Evolutionary conservation across 179 eudicot species (phyloP).

Genomic region (Drosera spatulata): DNA sequence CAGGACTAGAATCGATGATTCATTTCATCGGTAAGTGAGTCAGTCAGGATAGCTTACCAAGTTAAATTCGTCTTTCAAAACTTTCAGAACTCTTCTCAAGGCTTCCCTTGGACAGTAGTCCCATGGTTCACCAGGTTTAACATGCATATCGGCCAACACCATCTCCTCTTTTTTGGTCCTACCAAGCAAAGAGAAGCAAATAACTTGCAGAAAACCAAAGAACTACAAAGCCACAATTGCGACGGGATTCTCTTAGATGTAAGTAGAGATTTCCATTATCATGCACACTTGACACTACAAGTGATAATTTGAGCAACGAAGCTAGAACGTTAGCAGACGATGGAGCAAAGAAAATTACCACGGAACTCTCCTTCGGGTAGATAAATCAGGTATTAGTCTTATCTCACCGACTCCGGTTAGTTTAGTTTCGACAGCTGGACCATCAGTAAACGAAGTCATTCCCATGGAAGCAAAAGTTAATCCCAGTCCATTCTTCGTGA

Average conservation of each 20-base stretch:
- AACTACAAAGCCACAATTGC: no score
- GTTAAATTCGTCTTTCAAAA: conserved; percentile 84
- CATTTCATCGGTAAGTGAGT: neutral
- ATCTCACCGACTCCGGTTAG: conserved; percentile 83
- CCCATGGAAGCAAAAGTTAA: conserved; percentile 82
- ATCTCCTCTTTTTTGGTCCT: conserved; percentile 78
- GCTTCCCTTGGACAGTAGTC: conserved; percentile 97
- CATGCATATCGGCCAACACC: conserved; percentile 93
- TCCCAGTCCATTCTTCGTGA: conserved; percentile 74
- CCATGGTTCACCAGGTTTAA: conserved; percentile 83
- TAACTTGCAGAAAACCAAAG: no score
- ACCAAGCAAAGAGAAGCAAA: conserved; percentile 10
- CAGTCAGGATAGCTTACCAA: conserved; percentile 36
- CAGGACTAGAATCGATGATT: neutral
- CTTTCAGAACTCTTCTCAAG: conserved; percentile 52
- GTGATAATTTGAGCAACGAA: no score
- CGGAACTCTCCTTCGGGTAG: conserved; percentile 71
- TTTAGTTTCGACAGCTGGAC: conserved; percentile 73
- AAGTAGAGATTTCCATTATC: no score
- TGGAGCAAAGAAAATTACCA: conserved; percentile 35
- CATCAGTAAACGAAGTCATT: conserved; percentile 62
- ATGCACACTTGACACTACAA: no score
- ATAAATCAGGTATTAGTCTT: conserved; percentile 80
- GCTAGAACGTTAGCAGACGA: neutral
- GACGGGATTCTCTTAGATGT: no score